Evolutionary conservation across 2,329 filamentous ascomycete species (phyloP).

Genomic region (Diaporthe eres): DNA sequence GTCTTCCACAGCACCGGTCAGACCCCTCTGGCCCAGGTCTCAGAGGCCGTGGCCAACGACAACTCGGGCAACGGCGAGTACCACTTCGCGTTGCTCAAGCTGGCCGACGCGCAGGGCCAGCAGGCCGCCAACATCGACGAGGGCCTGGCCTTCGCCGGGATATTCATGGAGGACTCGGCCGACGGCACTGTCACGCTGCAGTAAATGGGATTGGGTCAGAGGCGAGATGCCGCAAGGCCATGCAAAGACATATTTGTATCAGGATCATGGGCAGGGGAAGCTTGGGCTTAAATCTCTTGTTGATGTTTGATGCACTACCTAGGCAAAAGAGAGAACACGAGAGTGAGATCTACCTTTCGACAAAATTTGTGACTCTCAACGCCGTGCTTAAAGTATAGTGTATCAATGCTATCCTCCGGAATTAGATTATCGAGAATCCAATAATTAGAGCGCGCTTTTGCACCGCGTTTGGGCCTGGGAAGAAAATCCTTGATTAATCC

Average conservation of each 20-base stretch:
- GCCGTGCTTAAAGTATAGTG: not conserved
- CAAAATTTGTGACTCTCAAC: not conserved
- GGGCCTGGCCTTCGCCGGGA: constrained; percentile 51
- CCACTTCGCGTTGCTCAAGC: constrained; percentile 63
- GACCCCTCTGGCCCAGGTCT: constrained; percentile 53
- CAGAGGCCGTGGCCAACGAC: constrained; percentile 53
- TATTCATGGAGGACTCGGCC: constrained; percentile 51
- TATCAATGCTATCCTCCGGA: not conserved
- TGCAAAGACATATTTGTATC: not conserved
- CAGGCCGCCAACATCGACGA: constrained; percentile 51
- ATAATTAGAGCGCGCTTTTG: not conserved
- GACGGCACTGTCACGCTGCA: constrained; percentile 42
- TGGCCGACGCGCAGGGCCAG: constrained; percentile 49
- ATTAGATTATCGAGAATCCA: too few relatives aligned
- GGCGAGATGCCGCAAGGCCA: not conserved
- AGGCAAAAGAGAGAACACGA: not conserved
- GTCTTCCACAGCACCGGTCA: constrained; percentile 59
- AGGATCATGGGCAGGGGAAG: not conserved
- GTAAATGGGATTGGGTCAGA: not conserved
- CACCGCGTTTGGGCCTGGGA: too few relatives aligned
- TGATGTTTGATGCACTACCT: not conserved
- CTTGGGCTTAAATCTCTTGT: not conserved
- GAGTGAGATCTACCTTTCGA: not conserved
- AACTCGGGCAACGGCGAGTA: constrained; percentile 60
- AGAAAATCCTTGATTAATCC: too few relatives aligned